Evolutionary conservation across 805 yeast species (phyloP).

Genomic region (Priceomyces fermenticarens): DNA sequence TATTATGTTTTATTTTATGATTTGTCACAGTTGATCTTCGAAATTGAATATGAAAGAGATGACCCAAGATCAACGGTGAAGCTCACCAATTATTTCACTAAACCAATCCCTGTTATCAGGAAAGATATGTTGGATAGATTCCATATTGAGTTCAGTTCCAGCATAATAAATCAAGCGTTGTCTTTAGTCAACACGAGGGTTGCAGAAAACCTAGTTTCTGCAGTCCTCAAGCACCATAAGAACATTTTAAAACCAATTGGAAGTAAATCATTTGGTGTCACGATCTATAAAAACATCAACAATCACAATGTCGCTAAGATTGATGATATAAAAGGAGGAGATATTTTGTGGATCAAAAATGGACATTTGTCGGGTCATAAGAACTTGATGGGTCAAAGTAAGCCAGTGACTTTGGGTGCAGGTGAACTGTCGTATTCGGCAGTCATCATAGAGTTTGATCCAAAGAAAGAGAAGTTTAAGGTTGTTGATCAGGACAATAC

Average conservation of each 20-base stretch:
- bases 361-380: slow-evolving; percentile 75
- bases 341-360: slow-evolving; percentile 69
- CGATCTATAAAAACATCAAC: slow-evolving; percentile 53
- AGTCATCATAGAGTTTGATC: slow-evolving; percentile 71
- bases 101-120: slow-evolving; percentile 44
- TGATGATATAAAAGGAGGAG: slow-evolving; percentile 79
- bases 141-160: slow-evolving; percentile 50
- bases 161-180: slow-evolving; percentile 37
- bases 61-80: slow-evolving; percentile 53
- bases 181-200: slow-evolving; percentile 31
- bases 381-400: slow-evolving; percentile 32
- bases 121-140: slow-evolving; percentile 48
- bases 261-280: slow-evolving; percentile 67
- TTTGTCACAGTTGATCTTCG: slow-evolving; percentile 62
- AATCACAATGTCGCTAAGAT: slow-evolving; percentile 41
- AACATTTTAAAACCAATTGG: slow-evolving; percentile 57
- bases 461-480: slow-evolving; percentile 63
- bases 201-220: slow-evolving; percentile 20
- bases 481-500: slow-evolving; percentile 56
- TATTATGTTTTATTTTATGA: slow-evolving; percentile 73
- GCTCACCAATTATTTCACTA: slow-evolving; percentile 21
- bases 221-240: slow-evolving; percentile 15
- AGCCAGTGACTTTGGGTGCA: slow-evolving; percentile 54
- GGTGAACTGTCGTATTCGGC: slow-evolving; percentile 47
- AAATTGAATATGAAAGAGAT: slow-evolving; percentile 51